Evolutionary conservation across 2,329 filamentous ascomycete genomes (phyloP).

Genomic region (Paecilomyces sp.): DNA sequence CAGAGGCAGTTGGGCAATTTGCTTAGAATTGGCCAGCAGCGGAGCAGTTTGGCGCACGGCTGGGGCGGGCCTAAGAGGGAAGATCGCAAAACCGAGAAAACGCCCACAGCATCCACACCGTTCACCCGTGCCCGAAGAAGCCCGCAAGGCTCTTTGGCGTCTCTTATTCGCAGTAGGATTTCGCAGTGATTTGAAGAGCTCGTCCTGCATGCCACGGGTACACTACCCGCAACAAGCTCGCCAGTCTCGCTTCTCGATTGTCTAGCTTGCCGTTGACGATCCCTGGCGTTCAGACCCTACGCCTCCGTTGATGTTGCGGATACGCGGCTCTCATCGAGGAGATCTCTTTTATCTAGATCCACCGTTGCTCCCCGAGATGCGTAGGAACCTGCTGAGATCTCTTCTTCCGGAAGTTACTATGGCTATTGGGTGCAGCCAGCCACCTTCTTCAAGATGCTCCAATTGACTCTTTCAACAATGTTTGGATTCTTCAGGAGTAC

Average conservation of each 20-base stretch:
- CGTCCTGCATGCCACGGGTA: neutral
- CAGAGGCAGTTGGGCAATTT: neutral
- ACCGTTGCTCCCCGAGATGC: constrained; percentile 10
- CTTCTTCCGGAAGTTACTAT: constrained; percentile 11
- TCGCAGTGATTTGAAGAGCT: neutral
- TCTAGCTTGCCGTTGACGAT: neutral
- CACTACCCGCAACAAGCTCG: neutral
- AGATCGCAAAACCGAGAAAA: neutral
- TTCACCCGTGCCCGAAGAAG: neutral
- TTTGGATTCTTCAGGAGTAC: constrained; percentile 2
- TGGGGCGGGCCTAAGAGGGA: neutral
- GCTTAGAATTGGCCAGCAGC: neutral
- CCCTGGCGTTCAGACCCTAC: constrained; percentile 1
- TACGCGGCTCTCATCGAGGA: constrained; percentile 11
- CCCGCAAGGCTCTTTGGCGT: neutral
- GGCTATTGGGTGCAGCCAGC: constrained; percentile 23
- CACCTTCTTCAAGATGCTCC: constrained; percentile 20
- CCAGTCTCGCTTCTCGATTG: neutral
- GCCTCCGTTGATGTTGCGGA: neutral
- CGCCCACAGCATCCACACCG: neutral
- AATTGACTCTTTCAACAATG: constrained; percentile 8
- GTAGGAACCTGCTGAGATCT: constrained; percentile 20
- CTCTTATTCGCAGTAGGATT: neutral
- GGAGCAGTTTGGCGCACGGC: neutral
- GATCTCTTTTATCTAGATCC: constrained; percentile 15